These are phyloP conservation scores for Platanus orientalis DNA, from an alignment of 164 flowering plant genomes.

Conservation along the genomic window DNA sequence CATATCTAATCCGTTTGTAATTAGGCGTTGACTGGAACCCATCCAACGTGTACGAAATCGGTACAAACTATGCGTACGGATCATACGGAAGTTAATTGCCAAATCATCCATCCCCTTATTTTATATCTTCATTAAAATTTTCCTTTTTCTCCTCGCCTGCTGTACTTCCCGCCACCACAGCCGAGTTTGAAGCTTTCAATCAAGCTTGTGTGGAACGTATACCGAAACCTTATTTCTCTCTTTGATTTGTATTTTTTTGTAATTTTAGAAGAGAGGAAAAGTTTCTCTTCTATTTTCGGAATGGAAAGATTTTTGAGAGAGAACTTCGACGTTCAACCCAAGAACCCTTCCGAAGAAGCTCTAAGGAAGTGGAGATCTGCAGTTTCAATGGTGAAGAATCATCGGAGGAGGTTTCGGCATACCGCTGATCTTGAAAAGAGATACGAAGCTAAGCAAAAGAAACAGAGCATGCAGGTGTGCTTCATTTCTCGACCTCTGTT, in stretches of 20 bases:
- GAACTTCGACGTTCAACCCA: conserved; percentile 39
- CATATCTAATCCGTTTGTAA: no score
- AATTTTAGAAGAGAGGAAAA: not conserved
- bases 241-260: no score
- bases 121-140: no score
- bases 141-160: no score
- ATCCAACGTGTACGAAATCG: no score
- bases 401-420: conserved; percentile 44
- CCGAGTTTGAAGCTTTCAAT: not conserved
- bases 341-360: conserved; percentile 43
- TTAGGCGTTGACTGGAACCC: no score
- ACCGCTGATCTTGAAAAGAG: conserved; percentile 52
- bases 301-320: conserved; percentile 33
- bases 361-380: conserved; percentile 42
- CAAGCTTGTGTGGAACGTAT: not conserved
- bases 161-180: not conserved
- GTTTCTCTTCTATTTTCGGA: not conserved
- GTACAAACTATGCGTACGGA: no score
- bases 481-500: not conserved
- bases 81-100: no score
- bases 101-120: no score
- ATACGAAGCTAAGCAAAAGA: conserved; percentile 32
- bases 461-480: conserved; percentile 34
- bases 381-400: conserved; percentile 43
- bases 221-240: not conserved